A percentile compares a stretch with the other conserved stretches of the same genome.
Conservation (phyloP, 257 asterid species). For the Solanum gandarillasii region DNA sequence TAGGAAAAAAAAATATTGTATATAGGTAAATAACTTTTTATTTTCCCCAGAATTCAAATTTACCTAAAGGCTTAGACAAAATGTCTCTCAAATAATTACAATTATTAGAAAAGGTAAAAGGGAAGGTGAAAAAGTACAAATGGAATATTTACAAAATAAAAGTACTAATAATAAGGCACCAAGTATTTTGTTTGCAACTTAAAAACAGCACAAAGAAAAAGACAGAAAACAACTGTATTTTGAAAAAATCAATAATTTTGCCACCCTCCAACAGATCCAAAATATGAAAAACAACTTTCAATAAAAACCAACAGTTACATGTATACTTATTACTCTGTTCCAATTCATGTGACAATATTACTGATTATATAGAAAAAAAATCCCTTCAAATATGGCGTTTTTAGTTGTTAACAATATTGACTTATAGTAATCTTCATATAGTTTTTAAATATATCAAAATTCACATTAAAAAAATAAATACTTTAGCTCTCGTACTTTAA, state of each 20-base stretch:
- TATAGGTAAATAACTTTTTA: background rate
- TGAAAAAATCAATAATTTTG: background rate
- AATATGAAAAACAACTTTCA: background rate
- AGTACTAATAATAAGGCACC: background rate
- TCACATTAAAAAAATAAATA: background rate
- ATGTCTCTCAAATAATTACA: background rate
- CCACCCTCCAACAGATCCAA: background rate
- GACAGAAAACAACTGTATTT: background rate
- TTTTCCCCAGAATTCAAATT: background rate
- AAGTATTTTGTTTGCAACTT: background rate
- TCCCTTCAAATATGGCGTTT: background rate
- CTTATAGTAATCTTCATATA: background rate
- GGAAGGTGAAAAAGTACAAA: background rate
- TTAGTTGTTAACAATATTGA: background rate
- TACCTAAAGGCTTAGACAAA: background rate
- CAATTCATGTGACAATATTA: background rate
- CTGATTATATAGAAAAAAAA: no score
- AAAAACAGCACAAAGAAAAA: background rate
- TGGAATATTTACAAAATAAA: background rate
- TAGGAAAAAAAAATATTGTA: background rate
- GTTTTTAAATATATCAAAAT: background rate
- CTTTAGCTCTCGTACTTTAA: background rate
- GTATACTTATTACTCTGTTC: fast-evolving
- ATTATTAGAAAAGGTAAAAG: background rate
- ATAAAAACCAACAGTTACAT: background rate